Evolutionary conservation across 78 protist genomes (phyloP), one percentile per base, ranked within the genome.

Genomic region (Capsaspora owczarzaki): DNA sequence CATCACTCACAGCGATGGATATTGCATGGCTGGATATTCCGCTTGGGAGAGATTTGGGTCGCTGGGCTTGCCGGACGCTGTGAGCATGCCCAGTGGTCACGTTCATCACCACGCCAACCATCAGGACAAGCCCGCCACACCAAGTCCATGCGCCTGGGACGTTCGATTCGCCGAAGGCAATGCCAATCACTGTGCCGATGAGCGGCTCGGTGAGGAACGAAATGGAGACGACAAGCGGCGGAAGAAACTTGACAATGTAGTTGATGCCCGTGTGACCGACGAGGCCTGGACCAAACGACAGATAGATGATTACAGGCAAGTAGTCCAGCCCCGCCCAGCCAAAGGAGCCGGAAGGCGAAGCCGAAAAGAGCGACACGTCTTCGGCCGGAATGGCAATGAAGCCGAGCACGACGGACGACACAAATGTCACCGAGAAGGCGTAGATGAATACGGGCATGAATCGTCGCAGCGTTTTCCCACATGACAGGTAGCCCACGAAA

Each of bases 191-290:
- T 3, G 86, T 42, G 1, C 91, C 91, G 31, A 88, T 72, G 1
- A 87, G 91, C 47, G 91, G 91, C 47, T 88, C 91, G 25, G 79
- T 63, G 31, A 84, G n/a, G 37, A 88, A 40, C 69, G 82, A 43
- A 14, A 88, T 83, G 22, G 86, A 80, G n/a, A 88, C 81, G 72
- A 88, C 80, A 5, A 88, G 80, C 42, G 91, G 88, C 43, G 74
- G 84, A 20, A 88, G 61, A 49, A 75, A 77, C 61, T 51, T 47
- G 8, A 88, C 61, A 25, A 81, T 56, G 5, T 37, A 49, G 76
- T 88, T 88, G 82, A 88, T 43, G 35, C 80, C 81, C 0, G 91
- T 84, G 51, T 88, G 91, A 25, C 91, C 91, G 35, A 84, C 19
- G 35, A 83, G 42, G 1, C 91, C 91, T 0, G 91, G 91, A 1